Evolutionary conservation across 495 filamentous ascomycete species (phyloP), one percentile per base, ranked within the genome.

Genomic region (Penicillium canariense): DNA sequence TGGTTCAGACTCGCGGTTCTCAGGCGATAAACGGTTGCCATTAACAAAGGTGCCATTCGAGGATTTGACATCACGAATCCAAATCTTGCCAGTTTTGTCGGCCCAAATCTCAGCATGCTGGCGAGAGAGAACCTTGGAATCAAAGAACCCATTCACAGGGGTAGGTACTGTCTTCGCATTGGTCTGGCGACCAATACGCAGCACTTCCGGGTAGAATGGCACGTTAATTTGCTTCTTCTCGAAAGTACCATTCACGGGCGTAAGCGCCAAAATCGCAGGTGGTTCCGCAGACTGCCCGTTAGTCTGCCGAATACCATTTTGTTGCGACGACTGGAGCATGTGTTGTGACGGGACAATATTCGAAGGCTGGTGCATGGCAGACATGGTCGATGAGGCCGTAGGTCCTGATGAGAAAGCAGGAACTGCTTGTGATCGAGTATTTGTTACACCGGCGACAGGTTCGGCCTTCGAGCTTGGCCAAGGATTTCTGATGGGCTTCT

Each of bases 21-120:
- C 94, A 25, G 82, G 87, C 8, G 94, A 97, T 45, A 98, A 67
- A 22, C 94, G 84, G 15, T 85, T 80, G n/a, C 90, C 91, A 54
- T 97, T 98, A 48, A 98, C 92, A 70, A 98, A 98, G 0, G 94
- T 98, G 35, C 94, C 94, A 62, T 98, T 98, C 2, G 94, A 97
- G 4, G 94, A 97, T 68, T 96, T 97, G 58, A 98, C 87, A 73
- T 98, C 94, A 30, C 91, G 85, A 61, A 98, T 97, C 84, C 86
- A 97, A 48, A 98, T 85, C 65, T 94, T 96, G 12, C 94, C 93
- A 57, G 79, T 81, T 51, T 85, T 80, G 47, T 97, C 91, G 20
- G 93, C 93, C 90, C 90, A 98, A 15, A 97, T 84, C 58, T 98
- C 94, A 14, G 94, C 94, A 72, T 98, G 94, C 69, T 96, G 92